Evolutionary conservation across 768 basidiomycete genomes (phyloP).

Genomic region (Russula dissimulans): DNA sequence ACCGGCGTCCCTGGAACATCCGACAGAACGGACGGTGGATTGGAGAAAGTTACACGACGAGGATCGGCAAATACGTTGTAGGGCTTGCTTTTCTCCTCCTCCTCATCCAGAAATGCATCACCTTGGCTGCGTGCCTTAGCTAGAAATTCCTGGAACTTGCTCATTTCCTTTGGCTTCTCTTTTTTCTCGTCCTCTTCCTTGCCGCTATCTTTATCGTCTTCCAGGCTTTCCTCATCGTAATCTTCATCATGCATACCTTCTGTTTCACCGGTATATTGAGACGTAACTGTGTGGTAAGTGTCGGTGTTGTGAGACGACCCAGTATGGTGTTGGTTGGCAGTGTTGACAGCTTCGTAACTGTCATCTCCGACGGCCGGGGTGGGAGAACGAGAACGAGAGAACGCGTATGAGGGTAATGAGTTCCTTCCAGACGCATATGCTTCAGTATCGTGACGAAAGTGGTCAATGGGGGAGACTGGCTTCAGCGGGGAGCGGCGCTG

Average conservation of each 20-base stretch:
- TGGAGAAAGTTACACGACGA: constrained; percentile 1
- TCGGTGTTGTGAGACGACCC: constrained; percentile 20
- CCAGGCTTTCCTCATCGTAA: background rate
- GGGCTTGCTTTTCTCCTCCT: constrained; percentile 25
- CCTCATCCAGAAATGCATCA: constrained; percentile 26
- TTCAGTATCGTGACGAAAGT: constrained; percentile 57
- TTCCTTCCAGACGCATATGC: constrained; percentile 59
- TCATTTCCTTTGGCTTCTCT: constrained; percentile 7
- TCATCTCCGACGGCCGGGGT: constrained; percentile 69
- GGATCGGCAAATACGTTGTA: constrained; percentile 18
- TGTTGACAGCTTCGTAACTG: constrained; percentile 51
- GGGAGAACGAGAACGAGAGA: constrained; percentile 63
- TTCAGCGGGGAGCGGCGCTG: constrained; percentile 9
- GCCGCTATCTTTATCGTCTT: constrained; percentile 15
- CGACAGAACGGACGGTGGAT: constrained; percentile 28
- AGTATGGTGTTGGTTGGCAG: constrained; percentile 49
- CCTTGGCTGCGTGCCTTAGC: background rate
- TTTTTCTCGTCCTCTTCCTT: constrained; percentile 21
- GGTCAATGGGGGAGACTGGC: constrained; percentile 36
- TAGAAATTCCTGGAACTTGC: constrained; percentile 11
- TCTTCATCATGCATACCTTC: background rate
- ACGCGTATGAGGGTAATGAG: constrained; percentile 38
- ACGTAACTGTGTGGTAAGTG: constrained; percentile 1
- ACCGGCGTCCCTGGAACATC: constrained; percentile 36
- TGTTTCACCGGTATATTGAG: constrained; percentile 1